A percentile compares a stretch with the other conserved stretches of the same genome.
phyloP scores from a whole-genome alignment of 2,329 filamentous ascomycete genomes.

The Monilinia fructigena region DNA sequence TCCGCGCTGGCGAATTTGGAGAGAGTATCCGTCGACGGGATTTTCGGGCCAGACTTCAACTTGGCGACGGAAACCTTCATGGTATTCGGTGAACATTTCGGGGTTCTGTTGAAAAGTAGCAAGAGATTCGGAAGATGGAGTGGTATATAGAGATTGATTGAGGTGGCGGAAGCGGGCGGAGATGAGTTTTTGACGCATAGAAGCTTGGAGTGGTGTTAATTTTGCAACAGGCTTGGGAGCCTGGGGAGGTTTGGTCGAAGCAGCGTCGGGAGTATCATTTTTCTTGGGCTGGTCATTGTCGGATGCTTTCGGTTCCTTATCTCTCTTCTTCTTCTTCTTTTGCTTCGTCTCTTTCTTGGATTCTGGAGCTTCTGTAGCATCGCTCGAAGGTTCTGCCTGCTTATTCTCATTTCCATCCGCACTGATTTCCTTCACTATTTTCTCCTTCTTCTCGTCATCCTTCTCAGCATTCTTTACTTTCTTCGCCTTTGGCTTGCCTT shows the following conservation, averaged over 20 bases:
- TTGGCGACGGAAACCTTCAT: slow-evolving; percentile 92
- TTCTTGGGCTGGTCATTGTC: neutral
- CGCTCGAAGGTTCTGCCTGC: slow-evolving; percentile 17
- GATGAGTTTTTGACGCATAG: slow-evolving; percentile 92
- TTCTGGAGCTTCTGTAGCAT: slow-evolving; percentile 22
- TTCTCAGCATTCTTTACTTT: slow-evolving; percentile 29
- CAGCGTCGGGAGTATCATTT: neutral
- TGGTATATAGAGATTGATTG: slow-evolving; percentile 95
- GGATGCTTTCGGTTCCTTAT: slow-evolving; percentile 21
- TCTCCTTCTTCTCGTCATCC: slow-evolving; percentile 34
- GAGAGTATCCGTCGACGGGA: slow-evolving; percentile 84
- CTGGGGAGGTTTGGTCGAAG: slow-evolving; percentile 30
- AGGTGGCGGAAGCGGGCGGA: slow-evolving; percentile 96
- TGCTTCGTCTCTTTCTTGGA: slow-evolving; percentile 37
- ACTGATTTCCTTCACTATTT: slow-evolving; percentile 30
- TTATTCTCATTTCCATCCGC: slow-evolving; percentile 37
- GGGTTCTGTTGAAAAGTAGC: slow-evolving; percentile 79
- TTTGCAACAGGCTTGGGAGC: slow-evolving; percentile 49
- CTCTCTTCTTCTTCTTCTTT: slow-evolving; percentile 43
- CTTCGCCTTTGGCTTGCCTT: slow-evolving; percentile 52
- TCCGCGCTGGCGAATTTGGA: slow-evolving; percentile 66
- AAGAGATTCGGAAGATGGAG: slow-evolving; percentile 80
- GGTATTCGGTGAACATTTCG: slow-evolving; percentile 94
- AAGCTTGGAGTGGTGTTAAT: slow-evolving; percentile 86
- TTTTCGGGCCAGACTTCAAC: slow-evolving; percentile 97